Evolutionary conservation across 345 rosid genomes (phyloP).

Genomic region (Lepidium africanum): DNA sequence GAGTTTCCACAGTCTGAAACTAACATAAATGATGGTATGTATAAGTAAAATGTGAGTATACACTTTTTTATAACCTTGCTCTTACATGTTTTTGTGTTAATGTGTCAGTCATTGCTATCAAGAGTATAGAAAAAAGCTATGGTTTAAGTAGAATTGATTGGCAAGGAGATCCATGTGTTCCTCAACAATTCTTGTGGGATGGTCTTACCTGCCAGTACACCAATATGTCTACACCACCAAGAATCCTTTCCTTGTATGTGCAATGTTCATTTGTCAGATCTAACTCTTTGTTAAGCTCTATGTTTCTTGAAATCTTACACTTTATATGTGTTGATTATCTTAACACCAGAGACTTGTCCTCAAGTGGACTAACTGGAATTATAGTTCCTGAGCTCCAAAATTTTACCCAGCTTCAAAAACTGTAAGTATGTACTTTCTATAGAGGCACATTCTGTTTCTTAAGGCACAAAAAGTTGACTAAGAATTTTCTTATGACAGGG

Average conservation of each 20-base stretch:
- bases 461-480: background rate
- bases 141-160: constrained; percentile 31
- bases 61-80: background rate
- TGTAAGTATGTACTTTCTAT: constrained; percentile 30
- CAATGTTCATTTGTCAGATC: background rate
- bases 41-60: background rate
- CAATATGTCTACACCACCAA: constrained; percentile 22
- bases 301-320: background rate
- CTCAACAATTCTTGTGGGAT: constrained; percentile 37
- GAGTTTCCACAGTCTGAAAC: constrained; percentile 22
- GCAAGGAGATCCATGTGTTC: constrained; percentile 73
- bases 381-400: constrained; percentile 25
- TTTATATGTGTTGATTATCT: constrained; percentile 2
- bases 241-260: constrained; percentile 26
- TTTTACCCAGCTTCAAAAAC: constrained; percentile 27
- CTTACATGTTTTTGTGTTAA: background rate
- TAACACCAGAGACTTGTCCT: constrained; percentile 29
- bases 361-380: constrained; percentile 33
- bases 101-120: constrained; percentile 36
- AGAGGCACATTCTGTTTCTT: background rate
- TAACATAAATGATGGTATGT: constrained; percentile 14
- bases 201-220: constrained; percentile 38
- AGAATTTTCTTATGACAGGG: constrained; percentile 28
- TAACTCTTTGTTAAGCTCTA: background rate
- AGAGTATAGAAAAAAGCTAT: constrained; percentile 30